Evolutionary conservation across 1,284 basidiomycete species (phyloP).

Genomic region (Marasmius fiardii): DNA sequence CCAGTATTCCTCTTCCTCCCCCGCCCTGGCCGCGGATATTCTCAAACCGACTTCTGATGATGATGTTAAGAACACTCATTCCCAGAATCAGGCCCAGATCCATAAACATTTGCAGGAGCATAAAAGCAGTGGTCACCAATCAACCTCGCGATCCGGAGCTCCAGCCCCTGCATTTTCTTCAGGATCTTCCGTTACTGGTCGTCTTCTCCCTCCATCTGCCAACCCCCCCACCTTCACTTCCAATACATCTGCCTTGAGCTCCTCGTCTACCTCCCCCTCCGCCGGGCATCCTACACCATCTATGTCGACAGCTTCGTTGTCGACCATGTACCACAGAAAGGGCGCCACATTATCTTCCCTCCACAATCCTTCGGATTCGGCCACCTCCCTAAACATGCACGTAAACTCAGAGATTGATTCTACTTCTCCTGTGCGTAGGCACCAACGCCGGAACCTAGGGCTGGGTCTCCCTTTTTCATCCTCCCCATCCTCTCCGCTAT

Average conservation of each 20-base stretch:
- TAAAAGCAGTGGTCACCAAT: not conserved
- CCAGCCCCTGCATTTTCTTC: not conserved
- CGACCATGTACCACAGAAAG: not conserved
- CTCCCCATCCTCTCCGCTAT: not conserved
- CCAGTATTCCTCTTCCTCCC: not conserved
- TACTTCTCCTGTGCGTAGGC: not conserved
- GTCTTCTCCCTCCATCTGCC: not conserved
- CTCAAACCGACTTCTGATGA: not conserved
- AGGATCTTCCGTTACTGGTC: not conserved
- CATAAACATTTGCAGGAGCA: not conserved
- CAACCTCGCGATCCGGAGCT: not conserved
- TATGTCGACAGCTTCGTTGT: not conserved
- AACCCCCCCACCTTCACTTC: not conserved
- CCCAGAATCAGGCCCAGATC: not conserved
- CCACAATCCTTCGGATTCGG: not conserved
- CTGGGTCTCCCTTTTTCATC: not conserved
- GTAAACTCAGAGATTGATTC: not conserved
- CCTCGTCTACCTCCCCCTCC: not conserved
- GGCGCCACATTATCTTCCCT: not conserved
- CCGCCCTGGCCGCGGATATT: not conserved
- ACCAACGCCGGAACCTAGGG: not conserved
- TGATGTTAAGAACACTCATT: not conserved
- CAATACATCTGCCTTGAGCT: not conserved
- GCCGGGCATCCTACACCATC: not conserved
- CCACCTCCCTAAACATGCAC: not conserved